Conservation (phyloP, 2,329 filamentous ascomycete species). For the Fusarium continuum region DNA sequence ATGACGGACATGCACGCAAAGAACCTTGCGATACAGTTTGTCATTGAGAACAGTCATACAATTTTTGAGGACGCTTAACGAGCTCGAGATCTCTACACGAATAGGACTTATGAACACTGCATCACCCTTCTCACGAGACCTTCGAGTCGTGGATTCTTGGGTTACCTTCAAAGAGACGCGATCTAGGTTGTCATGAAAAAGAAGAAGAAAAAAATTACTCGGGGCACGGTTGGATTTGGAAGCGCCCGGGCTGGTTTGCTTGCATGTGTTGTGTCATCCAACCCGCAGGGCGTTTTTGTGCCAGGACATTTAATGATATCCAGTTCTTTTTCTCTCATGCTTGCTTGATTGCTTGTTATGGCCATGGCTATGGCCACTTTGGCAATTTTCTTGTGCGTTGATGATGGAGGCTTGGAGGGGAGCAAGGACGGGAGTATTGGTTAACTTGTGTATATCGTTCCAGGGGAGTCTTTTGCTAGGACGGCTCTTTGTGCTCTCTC, state of each 20-base stretch:
- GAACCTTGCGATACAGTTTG: conserved; percentile 89
- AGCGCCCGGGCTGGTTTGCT: conserved; percentile 26
- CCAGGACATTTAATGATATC: conserved; percentile 48
- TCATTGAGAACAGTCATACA: conserved; percentile 87
- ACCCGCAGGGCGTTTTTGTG: conserved; percentile 42
- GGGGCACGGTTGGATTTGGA: conserved; percentile 38
- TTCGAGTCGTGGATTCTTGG: conserved; percentile 16
- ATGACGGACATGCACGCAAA: conserved; percentile 97
- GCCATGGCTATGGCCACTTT: conserved; percentile 4
- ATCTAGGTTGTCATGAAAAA: conserved; percentile 29
- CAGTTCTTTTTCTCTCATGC: conserved; percentile 36
- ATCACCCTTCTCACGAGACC: conserved; percentile 17
- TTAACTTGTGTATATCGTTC: conserved; percentile 30
- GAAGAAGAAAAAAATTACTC: conserved; percentile 28
- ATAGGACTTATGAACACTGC: conserved; percentile 6
- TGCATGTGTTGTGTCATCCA: conserved; percentile 34
- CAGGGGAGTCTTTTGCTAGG: conserved; percentile 14
- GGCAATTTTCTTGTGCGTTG: conserved; percentile 12
- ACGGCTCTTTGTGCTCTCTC: conserved; percentile 9
- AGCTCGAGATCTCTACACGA: conserved; percentile 14
- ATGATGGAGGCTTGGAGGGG: conserved; percentile 1
- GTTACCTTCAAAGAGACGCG: conserved; percentile 22
- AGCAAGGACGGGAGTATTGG: conserved; percentile 36
- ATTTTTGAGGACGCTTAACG: conserved; percentile 70
- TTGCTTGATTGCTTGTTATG: conserved; percentile 11